Evolutionary conservation across 441 rosid species (phyloP).

Genomic region (Gossypium schwendimanii): DNA sequence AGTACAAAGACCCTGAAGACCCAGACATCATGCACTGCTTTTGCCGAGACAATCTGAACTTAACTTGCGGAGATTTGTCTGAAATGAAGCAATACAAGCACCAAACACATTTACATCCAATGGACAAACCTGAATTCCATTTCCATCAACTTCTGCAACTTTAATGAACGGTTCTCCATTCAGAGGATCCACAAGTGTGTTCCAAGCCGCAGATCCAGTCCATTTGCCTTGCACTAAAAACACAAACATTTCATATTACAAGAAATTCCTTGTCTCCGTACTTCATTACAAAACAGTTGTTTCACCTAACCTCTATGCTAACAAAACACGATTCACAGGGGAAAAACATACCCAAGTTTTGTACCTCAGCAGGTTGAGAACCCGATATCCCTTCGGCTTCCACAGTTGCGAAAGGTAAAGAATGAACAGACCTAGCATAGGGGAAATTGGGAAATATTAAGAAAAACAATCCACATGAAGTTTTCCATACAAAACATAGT

Average conservation of each 20-base stretch:
- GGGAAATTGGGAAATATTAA: not conserved
- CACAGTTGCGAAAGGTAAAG: slow-evolving; percentile 74
- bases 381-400: slow-evolving; percentile 79
- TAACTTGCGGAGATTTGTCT: not conserved
- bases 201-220: slow-evolving; percentile 60
- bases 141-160: slow-evolving; percentile 73
- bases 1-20: not conserved
- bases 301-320: not conserved
- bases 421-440: slow-evolving; percentile 47
- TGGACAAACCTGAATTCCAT: slow-evolving; percentile 55
- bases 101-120: not conserved
- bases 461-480: not conserved
- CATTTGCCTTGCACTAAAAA: slow-evolving; percentile 83
- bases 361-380: slow-evolving; percentile 77
- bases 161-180: slow-evolving; percentile 92
- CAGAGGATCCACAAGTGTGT: slow-evolving; percentile 71
- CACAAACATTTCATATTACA: slow-evolving; percentile 11
- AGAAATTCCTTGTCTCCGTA: not conserved
- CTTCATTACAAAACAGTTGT: not conserved
- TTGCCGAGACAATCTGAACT: not conserved
- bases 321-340: not conserved
- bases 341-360: slow-evolving; percentile 58
- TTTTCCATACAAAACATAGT: not conserved
- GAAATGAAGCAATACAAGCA: not conserved
- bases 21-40: not conserved